Evolutionary conservation across 768 basidiomycete species (phyloP), one percentile per base, ranked within the genome.

Genomic region (Strobilomyces confusus): DNA sequence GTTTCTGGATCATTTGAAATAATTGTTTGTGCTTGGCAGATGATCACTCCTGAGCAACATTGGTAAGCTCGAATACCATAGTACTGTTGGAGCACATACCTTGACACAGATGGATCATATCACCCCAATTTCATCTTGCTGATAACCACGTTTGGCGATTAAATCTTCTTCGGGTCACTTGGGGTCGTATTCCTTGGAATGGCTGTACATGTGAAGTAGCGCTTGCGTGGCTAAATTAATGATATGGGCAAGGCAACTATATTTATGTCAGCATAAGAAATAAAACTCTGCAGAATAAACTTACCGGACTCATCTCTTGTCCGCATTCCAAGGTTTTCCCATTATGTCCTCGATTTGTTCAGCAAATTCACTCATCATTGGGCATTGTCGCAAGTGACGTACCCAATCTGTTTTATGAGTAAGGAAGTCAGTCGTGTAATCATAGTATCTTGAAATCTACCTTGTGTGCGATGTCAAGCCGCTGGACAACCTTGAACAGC

Each of bases 401-500:
- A 11, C 17, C 47, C 36, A 37, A 48, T 48, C 34, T 47, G 17
- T 23, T 26, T 26, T 26, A 8, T 4, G 8, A 4, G 0, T 8
- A 17, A 17, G 12, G 0, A 5, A 5, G 17, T 29, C 17, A 46
- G 25, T 34, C 1, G 15, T 6, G 26, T 45, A 6, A 5, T 23
- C n/a, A 23, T 11, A 2, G 13, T 32, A 2, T 26, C 8, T 26
- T 8, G 26, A 26, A 12, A 2, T 9, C 1, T 36, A 72, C 73
- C 58, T 72, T 72, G 33, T 69, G 55, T 12, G 25, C 15, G 36
- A 74, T 68, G 0, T 62, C 62, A 2, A 73, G 36, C 1, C 62
- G 59, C 2, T 58, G 11, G 1, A 61, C 50, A 25, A 77, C 60
- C 52, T 70, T 70, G 60, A 63, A 78, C 0, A 79, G 57, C 1